Conservation (phyloP, 2,329 filamentous ascomycete genomes). For the Bisporella sp. region DNA sequence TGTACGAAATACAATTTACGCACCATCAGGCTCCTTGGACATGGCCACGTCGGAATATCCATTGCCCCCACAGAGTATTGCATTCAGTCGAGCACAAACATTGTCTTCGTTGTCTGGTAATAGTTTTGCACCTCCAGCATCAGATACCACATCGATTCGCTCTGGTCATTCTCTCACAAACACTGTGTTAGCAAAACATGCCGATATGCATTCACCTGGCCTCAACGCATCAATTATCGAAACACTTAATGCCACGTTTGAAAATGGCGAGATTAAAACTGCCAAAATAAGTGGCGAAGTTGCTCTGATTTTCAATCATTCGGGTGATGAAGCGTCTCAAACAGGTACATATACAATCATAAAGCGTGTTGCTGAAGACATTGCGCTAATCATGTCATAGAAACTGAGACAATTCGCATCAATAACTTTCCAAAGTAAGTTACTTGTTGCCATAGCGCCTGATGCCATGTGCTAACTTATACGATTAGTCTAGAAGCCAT, state of each 20-base stretch:
- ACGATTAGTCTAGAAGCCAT: constrained; percentile 78
- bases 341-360: constrained; percentile 35
- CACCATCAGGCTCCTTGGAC: constrained; percentile 33
- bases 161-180: constrained; percentile 76
- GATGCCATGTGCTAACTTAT: constrained; percentile 12
- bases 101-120: constrained; percentile 56
- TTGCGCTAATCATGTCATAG: constrained; percentile 2
- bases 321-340: constrained; percentile 32
- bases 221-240: constrained; percentile 88
- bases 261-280: constrained; percentile 62
- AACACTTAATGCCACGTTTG: constrained; percentile 79
- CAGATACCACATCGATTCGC: constrained; percentile 86
- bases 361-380: background rate
- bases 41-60: constrained; percentile 9
- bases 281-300: constrained; percentile 81
- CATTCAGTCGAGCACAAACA: constrained; percentile 36
- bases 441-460: background rate
- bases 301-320: constrained; percentile 71
- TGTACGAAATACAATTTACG: constrained; percentile 83
- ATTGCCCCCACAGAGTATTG: constrained; percentile 27
- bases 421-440: constrained; percentile 2
- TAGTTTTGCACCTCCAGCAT: constrained; percentile 41
- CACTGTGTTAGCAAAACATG: constrained; percentile 65
- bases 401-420: constrained; percentile 12
- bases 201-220: constrained; percentile 72